Conservation (phyloP, 1,139 yeast genomes). For the Lodderomyces pseudojiufengensis region DNA sequence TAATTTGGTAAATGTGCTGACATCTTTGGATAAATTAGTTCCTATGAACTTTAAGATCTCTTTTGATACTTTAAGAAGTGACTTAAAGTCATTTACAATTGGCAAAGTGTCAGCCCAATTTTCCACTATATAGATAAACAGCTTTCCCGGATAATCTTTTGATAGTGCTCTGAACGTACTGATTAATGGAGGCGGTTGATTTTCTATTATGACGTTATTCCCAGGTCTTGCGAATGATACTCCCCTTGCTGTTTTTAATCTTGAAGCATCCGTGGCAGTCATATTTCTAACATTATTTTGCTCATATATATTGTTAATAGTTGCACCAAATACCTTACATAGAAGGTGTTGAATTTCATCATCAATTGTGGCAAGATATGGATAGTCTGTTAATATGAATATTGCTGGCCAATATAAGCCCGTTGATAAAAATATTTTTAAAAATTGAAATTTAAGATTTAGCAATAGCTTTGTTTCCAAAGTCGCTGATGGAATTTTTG, state of each 20-base stretch:
- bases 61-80: constrained; percentile 44
- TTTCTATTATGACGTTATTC: constrained; percentile 29
- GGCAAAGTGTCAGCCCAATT: constrained; percentile 49
- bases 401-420: constrained; percentile 67
- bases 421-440: constrained; percentile 52
- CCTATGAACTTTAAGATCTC: constrained; percentile 56
- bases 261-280: constrained; percentile 17
- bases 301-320: constrained; percentile 50
- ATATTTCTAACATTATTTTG: constrained; percentile 15
- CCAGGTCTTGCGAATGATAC: constrained; percentile 30
- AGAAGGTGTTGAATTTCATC: constrained; percentile 50
- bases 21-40: constrained; percentile 49
- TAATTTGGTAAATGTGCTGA: constrained; percentile 52
- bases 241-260: constrained; percentile 22
- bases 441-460: constrained; percentile 36
- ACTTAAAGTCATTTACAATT: constrained; percentile 33
- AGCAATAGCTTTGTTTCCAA: constrained; percentile 13
- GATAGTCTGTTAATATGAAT: constrained; percentile 57
- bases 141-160: too few relatives aligned
- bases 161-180: constrained; percentile 7
- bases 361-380: constrained; percentile 58
- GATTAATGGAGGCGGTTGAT: constrained; percentile 10
- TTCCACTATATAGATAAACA: constrained; percentile 4
- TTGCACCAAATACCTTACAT: constrained; percentile 45
- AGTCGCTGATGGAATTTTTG: constrained; percentile 9